Conservation (phyloP, 306 rosid species). For the Purshia tridentata region DNA sequence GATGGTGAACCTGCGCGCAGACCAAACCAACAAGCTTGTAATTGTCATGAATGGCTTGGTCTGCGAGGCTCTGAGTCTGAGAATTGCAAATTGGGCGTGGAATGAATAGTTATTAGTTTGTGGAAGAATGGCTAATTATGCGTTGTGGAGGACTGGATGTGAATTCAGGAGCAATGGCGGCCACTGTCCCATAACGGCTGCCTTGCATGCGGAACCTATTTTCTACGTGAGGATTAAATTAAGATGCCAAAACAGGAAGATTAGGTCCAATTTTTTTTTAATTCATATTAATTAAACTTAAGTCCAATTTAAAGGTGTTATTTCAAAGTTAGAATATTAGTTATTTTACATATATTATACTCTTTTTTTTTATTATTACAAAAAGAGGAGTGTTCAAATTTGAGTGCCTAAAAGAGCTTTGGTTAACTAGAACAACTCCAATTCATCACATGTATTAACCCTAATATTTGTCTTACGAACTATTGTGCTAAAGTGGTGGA, state of each 20-base stretch:
- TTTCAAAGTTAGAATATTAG: too few species aligned
- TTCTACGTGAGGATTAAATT: background rate
- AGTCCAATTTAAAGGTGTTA: too few species aligned
- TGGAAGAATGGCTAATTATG: background rate
- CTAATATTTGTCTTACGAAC: too few species aligned
- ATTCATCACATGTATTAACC: too few species aligned
- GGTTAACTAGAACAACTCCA: too few species aligned
- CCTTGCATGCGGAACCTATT: background rate
- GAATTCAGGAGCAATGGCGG: background rate
- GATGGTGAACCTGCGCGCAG: background rate
- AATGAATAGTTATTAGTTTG: background rate
- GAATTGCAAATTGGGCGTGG: background rate
- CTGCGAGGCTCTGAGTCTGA: background rate
- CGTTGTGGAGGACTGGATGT: background rate
- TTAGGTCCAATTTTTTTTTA: too few species aligned
- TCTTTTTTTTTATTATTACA: too few species aligned
- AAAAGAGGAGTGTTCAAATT: too few species aligned
- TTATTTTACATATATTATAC: too few species aligned
- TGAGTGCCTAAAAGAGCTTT: too few species aligned
- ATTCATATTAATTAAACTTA: too few species aligned
- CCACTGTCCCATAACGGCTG: conserved; percentile 20
- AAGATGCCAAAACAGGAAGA: background rate
- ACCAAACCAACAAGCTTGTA: conserved; percentile 2
- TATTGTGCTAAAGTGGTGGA: too few species aligned
- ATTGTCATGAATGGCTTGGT: background rate